Base-by-base conservation (phyloP, 208 protist species). In the Trypanosoma avium region DNA sequence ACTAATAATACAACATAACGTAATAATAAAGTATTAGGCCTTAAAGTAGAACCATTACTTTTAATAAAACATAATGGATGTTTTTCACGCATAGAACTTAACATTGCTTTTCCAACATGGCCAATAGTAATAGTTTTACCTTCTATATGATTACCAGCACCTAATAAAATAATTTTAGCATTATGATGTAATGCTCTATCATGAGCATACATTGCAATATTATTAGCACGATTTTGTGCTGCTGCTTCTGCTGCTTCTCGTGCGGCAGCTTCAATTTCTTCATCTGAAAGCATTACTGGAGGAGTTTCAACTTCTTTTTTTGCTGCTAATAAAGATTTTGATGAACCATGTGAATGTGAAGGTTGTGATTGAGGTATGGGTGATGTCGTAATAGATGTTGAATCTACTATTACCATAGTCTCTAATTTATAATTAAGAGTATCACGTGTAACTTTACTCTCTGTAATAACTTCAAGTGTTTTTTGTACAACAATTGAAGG, bases 341-440 rank as follows among this genome's bases (percentile, higher is more conserved):
- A 33, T 15, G 22, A 45, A 9, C 27, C n/a, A 9, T 53, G 10
- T 3, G 10, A 4, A 1, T 40, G 32, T 26, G 3, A 15, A 13
- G 29, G 47, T 13, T 45, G 2, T 48, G 33, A 3, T 33, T 26
- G 29, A n/a, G 42, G 21, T 49, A 21, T 29, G 12, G 27, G 12
- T 29, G 60, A n/a, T 10, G 27, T 8, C 24, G 35, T 0, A 35
- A 19, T 17, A n/a, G 7, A 5, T 46, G 67, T 4, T 32, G 50
- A 9, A 36, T 63, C 52, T 35, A 10, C 13, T 19, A 71, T 10
- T 5, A 45, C 36, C 45, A 76, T 50, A 24, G 81, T 85, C 63
- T 93, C 87, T 32, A 93, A 10, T 53, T 79, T 83, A 77, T 94
- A 94, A 65, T 90, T 84, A 19, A 88, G 72, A 19, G 67, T 70